Conservation (phyloP, 2,329 filamentous ascomycete species). For the Xylariaceae sp. region DNA sequence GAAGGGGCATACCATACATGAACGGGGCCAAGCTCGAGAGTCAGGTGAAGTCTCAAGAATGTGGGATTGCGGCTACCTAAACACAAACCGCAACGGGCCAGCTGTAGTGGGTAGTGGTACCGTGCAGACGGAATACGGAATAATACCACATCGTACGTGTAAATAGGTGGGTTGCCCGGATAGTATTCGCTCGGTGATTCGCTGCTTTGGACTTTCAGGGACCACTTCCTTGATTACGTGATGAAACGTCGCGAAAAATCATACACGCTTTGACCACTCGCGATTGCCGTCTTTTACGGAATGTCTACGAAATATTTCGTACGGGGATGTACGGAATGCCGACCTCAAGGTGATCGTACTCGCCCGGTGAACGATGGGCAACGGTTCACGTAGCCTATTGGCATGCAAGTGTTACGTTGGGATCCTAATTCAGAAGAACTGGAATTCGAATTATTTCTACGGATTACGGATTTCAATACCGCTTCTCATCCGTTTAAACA, state of each 20-base stretch:
- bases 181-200: conserved; percentile 1
- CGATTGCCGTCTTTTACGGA: neutral
- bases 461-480: too few relatives aligned
- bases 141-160: neutral
- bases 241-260: neutral
- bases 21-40: neutral
- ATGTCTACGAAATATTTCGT: neutral
- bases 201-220: neutral
- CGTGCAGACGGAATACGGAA: too few relatives aligned
- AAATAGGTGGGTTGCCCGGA: neutral
- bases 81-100: conserved; percentile 1
- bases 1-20: neutral
- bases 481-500: too few relatives aligned
- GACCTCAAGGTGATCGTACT: too few relatives aligned
- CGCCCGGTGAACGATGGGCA: too few relatives aligned
- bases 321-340: too few relatives aligned
- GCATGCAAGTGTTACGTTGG: too few relatives aligned
- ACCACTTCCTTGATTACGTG: neutral
- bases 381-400: too few relatives aligned
- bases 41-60: neutral
- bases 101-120: neutral
- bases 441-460: too few relatives aligned
- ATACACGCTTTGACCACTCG: neutral
- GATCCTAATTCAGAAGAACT: too few relatives aligned
- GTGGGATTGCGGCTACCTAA: neutral